Evolutionary conservation across 768 basidiomycete species (phyloP).

Genomic region (Suillus sp.): DNA sequence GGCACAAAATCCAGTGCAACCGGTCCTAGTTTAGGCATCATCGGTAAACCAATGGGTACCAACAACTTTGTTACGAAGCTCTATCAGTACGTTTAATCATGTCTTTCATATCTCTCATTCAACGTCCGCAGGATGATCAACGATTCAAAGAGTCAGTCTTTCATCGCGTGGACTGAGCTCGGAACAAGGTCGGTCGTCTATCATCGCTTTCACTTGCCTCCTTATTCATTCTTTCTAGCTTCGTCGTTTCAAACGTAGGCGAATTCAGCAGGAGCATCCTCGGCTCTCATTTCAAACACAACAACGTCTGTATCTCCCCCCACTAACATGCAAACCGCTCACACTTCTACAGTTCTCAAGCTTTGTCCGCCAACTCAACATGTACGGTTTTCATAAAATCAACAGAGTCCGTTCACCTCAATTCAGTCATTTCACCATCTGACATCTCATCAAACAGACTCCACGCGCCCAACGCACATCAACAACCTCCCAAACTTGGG

Average conservation of each 20-base stretch:
- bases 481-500: conserved; percentile 82
- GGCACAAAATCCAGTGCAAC: conserved; percentile 23
- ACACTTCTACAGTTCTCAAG: conserved; percentile 70
- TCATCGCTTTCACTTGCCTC: background rate
- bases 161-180: conserved; percentile 81
- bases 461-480: conserved; percentile 83
- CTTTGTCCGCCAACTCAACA: conserved; percentile 93
- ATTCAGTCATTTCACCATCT: background rate
- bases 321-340: conserved; percentile 4
- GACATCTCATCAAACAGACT: conserved; percentile 45
- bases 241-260: conserved; percentile 84
- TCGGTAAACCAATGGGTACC: conserved; percentile 64
- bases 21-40: conserved; percentile 49
- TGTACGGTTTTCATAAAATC: conserved; percentile 96
- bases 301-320: conserved; percentile 60
- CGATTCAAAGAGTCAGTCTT: conserved; percentile 76
- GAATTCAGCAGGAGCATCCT: conserved; percentile 85
- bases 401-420: conserved; percentile 63
- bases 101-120: background rate
- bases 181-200: conserved; percentile 51
- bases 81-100: conserved; percentile 62
- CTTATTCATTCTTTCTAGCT: conserved; percentile 39
- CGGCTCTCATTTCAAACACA: conserved; percentile 88
- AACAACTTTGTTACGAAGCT: conserved; percentile 91
- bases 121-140: conserved; percentile 71